A percentile compares a stretch with the other conserved stretches of the same genome.
These are phyloP conservation scores for Brassica carinata DNA, from an alignment of 345 rosid species.

Conservation along the genomic window DNA sequence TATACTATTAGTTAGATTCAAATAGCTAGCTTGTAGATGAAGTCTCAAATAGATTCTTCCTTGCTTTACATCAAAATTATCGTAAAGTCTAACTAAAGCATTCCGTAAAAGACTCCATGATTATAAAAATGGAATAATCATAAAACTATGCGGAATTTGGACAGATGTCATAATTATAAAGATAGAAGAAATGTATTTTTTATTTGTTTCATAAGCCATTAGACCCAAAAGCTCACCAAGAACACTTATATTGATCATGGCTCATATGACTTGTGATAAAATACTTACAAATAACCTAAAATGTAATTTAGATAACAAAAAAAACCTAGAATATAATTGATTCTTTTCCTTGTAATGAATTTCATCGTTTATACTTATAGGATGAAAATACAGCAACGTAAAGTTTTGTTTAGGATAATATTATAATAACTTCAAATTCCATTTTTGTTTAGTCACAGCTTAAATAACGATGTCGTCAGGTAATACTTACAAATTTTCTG, in stretches of 20 bases:
- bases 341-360: neutral
- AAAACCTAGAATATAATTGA: neutral
- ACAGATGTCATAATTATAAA: slow-evolving; percentile 18
- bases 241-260: neutral
- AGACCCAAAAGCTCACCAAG: slow-evolving; percentile 9
- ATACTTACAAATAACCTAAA: neutral
- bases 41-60: slow-evolving; percentile 39
- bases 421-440: neutral
- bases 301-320: neutral
- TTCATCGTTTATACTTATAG: neutral
- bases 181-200: neutral
- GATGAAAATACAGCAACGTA: neutral
- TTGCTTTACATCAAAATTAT: slow-evolving; percentile 47
- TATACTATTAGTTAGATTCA: slow-evolving; percentile 26
- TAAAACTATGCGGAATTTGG: slow-evolving; percentile 34
- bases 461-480: neutral
- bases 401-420: neutral
- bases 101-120: slow-evolving; percentile 32
- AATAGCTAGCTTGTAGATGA: slow-evolving; percentile 28
- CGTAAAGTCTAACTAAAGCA: slow-evolving; percentile 40
- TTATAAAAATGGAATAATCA: slow-evolving; percentile 33
- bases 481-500: neutral
- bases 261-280: slow-evolving; percentile 7
- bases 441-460: neutral
- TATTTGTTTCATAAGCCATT: neutral